These are phyloP conservation scores for Dipteronia sinensis DNA, from an alignment of 345 rosid species.

Conservation along the genomic window DNA sequence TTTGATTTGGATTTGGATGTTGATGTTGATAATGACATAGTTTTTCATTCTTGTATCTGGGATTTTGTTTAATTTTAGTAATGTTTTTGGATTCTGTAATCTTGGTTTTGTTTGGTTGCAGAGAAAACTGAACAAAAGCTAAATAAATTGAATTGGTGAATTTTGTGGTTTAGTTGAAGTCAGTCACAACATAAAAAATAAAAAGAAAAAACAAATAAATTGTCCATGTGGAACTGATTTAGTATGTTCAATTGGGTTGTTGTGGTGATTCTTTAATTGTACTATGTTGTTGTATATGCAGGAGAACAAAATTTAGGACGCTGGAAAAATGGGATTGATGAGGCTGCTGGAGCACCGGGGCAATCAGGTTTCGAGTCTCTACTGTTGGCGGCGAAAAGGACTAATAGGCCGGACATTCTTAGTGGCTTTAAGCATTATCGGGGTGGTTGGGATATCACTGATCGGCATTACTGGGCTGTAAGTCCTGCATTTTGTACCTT, in stretches of 20 bases:
- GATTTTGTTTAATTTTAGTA: constrained; percentile 6
- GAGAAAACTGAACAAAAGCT: background rate
- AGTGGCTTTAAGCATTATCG: constrained; percentile 58
- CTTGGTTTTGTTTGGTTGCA: constrained; percentile 1
- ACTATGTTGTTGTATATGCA: constrained; percentile 25
- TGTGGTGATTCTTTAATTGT: background rate
- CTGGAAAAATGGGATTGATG: constrained; percentile 56
- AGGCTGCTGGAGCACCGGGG: constrained; percentile 58
- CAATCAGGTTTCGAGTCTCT: constrained; percentile 44
- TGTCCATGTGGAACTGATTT: background rate
- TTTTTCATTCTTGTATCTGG: constrained; percentile 16
- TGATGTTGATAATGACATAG: background rate
- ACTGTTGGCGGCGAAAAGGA: constrained; percentile 76
- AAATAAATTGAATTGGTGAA: constrained; percentile 7
- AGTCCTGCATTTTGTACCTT: constrained; percentile 32
- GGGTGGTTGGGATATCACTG: constrained; percentile 90
- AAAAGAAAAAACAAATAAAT: background rate
- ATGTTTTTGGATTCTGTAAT: constrained; percentile 9
- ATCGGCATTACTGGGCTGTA: constrained; percentile 93
- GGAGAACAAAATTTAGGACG: constrained; percentile 57
- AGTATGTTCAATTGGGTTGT: background rate
- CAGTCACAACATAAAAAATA: background rate
- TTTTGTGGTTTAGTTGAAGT: background rate
- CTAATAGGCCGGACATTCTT: constrained; percentile 86
- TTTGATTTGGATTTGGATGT: background rate